Conservation (phyloP, 371 early-diverging fungal species). For the Actinomortierella ambigua region DNA sequence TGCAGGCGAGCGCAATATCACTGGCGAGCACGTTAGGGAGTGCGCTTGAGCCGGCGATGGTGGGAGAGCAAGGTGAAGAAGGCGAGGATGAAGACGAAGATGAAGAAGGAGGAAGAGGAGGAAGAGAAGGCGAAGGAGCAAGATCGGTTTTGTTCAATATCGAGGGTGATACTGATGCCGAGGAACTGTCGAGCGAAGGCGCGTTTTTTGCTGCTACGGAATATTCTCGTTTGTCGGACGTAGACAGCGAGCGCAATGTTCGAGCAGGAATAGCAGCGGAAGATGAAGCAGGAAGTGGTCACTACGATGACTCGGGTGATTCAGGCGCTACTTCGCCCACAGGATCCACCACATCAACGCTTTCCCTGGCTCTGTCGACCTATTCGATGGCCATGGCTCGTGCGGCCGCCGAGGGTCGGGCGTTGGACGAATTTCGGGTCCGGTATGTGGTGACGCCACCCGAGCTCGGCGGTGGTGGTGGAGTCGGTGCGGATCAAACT, state of each 20-base stretch:
- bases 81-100: too few relatives aligned
- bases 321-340: conserved; percentile 33
- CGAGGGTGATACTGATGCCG: conserved; percentile 41
- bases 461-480: conserved; percentile 3
- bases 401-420: neutral
- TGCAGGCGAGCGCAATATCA: conserved; percentile 34
- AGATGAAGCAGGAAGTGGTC: too few relatives aligned
- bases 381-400: conserved; percentile 4
- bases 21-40: conserved; percentile 14
- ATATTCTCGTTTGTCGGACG: too few relatives aligned
- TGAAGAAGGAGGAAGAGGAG: too few relatives aligned
- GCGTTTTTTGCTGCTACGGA: neutral
- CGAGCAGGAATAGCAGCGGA: too few relatives aligned
- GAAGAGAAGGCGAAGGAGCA: conserved; percentile 19
- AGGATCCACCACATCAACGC: conserved; percentile 23
- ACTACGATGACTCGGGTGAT: too few relatives aligned
- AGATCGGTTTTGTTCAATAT: conserved; percentile 41
- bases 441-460: neutral
- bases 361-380: conserved; percentile 30
- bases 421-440: too few relatives aligned
- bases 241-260: too few relatives aligned
- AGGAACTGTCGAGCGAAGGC: conserved; percentile 23
- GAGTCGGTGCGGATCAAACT: conserved; percentile 5
- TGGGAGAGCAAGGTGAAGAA: too few relatives aligned
- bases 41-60: too few relatives aligned